Evolutionary conservation across 257 asterid species (phyloP).

Genomic region (Petrea volubilis): DNA sequence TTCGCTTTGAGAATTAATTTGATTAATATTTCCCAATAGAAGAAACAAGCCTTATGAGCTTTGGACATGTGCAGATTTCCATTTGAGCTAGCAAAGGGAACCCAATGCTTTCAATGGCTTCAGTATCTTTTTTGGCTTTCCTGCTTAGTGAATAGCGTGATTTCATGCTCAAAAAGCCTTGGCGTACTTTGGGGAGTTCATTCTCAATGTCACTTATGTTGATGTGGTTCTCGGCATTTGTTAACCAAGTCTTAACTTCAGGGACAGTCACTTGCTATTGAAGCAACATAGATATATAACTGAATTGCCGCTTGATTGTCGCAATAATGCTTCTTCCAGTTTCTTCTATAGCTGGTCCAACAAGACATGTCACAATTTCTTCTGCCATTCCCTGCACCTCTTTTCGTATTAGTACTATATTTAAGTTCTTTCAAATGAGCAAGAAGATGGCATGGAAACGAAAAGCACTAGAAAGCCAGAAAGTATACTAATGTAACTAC

Average conservation of each 20-base stretch:
- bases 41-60: no score
- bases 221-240: neutral
- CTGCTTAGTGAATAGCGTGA: neutral
- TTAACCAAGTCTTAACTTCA: conserved; percentile 12
- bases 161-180: neutral
- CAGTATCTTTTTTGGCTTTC: neutral
- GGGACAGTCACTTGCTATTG: neutral
- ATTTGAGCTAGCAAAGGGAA: neutral
- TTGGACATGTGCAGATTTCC: no score
- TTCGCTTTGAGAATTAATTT: no score
- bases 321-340: neutral
- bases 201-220: neutral
- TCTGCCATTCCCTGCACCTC: conserved; percentile 13
- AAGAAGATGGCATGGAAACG: no score
- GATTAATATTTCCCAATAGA: no score
- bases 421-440: no score
- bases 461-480: no score
- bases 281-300: conserved; percentile 17
- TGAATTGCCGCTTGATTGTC: neutral
- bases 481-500: no score
- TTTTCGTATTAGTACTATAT: no score
- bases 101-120: neutral
- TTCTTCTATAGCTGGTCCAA: neutral
- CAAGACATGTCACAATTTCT: neutral
- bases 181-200: neutral